Evolutionary conservation across 139 green algal genomes (phyloP), one percentile per base, ranked within the genome.

Genomic region (Coccomyxa sp.): DNA sequence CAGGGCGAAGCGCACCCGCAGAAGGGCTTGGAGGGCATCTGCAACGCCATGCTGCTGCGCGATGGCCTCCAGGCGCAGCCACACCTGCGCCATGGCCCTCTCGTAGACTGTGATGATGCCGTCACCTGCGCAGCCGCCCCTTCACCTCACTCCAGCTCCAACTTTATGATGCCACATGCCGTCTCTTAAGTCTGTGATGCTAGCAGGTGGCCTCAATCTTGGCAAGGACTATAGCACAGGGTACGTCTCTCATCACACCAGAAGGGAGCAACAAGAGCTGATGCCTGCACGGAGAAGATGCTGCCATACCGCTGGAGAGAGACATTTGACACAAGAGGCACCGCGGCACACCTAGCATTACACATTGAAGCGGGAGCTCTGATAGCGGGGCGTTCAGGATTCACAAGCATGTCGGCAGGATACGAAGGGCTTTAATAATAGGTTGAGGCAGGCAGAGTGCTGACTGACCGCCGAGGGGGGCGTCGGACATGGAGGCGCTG

Each of bases 1-100:
- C 50, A 64, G 3, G 5, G 5, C 50, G 22, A 6, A 64, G n/a
- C 64, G n/a, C n/a, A 71, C 64, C 27, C 29, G 18, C 24, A 71
- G 12, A 16, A 74, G 34, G 14, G 27, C 35, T 34, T 40, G 34
- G 33, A 74, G 69, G 3, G 29, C 33, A 1, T 74, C 69, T 1
- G 34, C 34, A 24, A 74, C 69, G 33, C 69, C 69, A 24, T 74
- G 33, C 69, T 74, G 69, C 69, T 74, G 69, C 34, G 69, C 69
- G 14, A 74, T 27, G 24, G 9, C 69, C 69, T 74, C 69, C 34
- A 74, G 33, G 14, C 34, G 69, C 69, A 74, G 69, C 34, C 69
- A 41, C 34, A 74, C 69, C 35, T 74, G 33, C 34, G 69, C 69
- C 69, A 74, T 41, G 16, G 34, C 34, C 33, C 34, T 16, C 69